Percentiles rank a stretch among this genome's conserved stretches.
Conservation (phyloP, 2,329 filamentous ascomycete genomes). For the Scopulariopsis brevicaulis region DNA sequence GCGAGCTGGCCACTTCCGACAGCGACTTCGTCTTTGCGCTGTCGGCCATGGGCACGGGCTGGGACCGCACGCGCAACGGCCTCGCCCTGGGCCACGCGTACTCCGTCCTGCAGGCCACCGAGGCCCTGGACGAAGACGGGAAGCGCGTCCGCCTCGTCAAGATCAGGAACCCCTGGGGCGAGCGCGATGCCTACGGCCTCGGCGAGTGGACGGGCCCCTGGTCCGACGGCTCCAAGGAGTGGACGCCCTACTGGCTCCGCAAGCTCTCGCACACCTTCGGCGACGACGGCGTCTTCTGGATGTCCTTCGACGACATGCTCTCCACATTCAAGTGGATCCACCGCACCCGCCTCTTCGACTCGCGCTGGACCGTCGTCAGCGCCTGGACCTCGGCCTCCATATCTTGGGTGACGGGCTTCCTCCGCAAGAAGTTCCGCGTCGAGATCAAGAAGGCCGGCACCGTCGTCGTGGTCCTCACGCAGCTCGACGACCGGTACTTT, state of each 20-base stretch:
- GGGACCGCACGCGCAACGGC: constrained; percentile 22
- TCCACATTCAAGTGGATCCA: constrained; percentile 30
- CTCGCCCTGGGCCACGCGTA: constrained; percentile 36
- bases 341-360: constrained; percentile 32
- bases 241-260: constrained; percentile 63
- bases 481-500: constrained; percentile 35
- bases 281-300: constrained; percentile 49
- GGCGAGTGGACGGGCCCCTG: constrained; percentile 62
- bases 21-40: constrained; percentile 52
- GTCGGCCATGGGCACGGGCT: constrained; percentile 18
- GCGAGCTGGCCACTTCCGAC: constrained; percentile 53
- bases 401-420: constrained; percentile 32
- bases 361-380: constrained; percentile 30
- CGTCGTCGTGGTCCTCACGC: constrained; percentile 30
- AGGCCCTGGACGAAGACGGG: constrained; percentile 27
- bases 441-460: constrained; percentile 26
- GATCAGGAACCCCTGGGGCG: constrained; percentile 59
- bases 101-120: constrained; percentile 34
- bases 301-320: constrained; percentile 30
- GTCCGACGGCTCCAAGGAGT: constrained; percentile 63
- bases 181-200: constrained; percentile 23
- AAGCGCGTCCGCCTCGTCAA: constrained; percentile 26
- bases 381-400: constrained; percentile 30
- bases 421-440: constrained; percentile 30
- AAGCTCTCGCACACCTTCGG: constrained; percentile 55